phyloP scores from a whole-genome alignment of 163 green algal genomes.

The Prototheca wickerhamii region DNA sequence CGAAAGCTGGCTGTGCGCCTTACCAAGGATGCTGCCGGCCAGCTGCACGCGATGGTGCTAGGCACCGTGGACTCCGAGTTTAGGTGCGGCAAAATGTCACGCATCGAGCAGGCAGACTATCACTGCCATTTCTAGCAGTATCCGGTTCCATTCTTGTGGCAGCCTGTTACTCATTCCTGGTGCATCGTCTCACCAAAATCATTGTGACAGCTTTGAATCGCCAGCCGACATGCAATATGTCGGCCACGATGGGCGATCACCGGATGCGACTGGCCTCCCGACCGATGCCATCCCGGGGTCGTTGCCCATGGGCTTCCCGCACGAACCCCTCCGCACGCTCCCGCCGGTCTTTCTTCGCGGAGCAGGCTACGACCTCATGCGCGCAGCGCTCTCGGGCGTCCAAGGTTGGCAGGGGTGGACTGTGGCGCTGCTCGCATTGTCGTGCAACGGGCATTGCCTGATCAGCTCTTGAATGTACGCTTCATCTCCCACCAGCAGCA shows the following conservation, averaged over 20 bases:
- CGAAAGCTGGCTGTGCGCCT: conserved; percentile 12
- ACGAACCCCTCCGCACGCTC: not conserved
- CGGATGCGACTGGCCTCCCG: not conserved
- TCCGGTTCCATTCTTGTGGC: not conserved
- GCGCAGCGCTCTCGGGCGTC: not conserved
- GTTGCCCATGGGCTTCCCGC: not conserved
- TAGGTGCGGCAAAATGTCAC: not conserved
- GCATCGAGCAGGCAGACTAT: not conserved
- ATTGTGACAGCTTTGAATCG: too few species aligned
- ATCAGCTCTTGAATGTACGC: not conserved
- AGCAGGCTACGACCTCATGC: not conserved
- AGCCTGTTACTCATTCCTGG: too few species aligned
- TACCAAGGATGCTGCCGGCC: not conserved
- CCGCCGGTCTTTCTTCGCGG: not conserved
- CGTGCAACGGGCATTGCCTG: not conserved
- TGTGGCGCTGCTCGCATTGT: too few species aligned
- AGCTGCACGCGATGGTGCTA: not conserved
- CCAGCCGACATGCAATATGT: conserved; percentile 1
- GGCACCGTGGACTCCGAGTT: not conserved
- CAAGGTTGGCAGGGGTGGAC: not conserved
- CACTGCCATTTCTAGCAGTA: not conserved
- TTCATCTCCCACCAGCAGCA: too few species aligned
- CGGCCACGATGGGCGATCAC: not conserved
- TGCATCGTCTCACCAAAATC: too few species aligned
- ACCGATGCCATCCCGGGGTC: not conserved